These are phyloP conservation scores for Chlorella sp. DNA, from an alignment of 139 green algal species.

Conservation along the genomic window DNA sequence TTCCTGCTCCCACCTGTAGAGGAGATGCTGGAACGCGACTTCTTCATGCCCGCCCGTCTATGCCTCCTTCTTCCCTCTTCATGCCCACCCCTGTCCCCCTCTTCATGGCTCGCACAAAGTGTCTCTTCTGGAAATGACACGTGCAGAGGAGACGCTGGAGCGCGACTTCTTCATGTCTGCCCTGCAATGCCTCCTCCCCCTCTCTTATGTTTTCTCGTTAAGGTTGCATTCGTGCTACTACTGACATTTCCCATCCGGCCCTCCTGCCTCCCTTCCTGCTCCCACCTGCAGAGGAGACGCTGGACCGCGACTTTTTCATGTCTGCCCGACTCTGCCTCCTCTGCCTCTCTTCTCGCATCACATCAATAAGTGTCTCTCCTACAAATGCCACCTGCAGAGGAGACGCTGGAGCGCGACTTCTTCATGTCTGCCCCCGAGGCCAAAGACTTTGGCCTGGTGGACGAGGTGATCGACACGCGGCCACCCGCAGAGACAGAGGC, in stretches of 20 bases:
- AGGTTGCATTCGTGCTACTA: background rate
- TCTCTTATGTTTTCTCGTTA: background rate
- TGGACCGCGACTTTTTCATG: slow-evolving; percentile 80
- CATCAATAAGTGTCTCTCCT: background rate
- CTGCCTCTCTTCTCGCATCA: no score
- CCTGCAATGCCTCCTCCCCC: no score
- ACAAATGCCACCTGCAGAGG: slow-evolving; percentile 46
- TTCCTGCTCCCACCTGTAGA: slow-evolving; percentile 52
- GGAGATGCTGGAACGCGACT: slow-evolving; percentile 85
- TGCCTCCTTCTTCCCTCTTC: no score
- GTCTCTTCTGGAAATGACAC: no score
- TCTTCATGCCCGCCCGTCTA: slow-evolving; percentile 84
- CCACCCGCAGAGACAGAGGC: slow-evolving; percentile 6
- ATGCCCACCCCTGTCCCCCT: no score
- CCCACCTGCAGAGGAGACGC: slow-evolving; percentile 63
- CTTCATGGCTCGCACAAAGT: no score
- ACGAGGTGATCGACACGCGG: slow-evolving; percentile 79
- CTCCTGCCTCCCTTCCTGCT: background rate
- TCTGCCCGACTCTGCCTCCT: no score
- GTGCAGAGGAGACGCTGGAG: background rate
- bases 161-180: background rate
- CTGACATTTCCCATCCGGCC: background rate
- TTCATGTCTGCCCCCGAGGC: slow-evolving; percentile 88
- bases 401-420: slow-evolving; percentile 85
- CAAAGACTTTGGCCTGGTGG: slow-evolving; percentile 84